Evolutionary conservation across 805 yeast genomes (phyloP), one percentile per base, ranked within the genome.

Genomic region (Metschnikowia arizonensis): DNA sequence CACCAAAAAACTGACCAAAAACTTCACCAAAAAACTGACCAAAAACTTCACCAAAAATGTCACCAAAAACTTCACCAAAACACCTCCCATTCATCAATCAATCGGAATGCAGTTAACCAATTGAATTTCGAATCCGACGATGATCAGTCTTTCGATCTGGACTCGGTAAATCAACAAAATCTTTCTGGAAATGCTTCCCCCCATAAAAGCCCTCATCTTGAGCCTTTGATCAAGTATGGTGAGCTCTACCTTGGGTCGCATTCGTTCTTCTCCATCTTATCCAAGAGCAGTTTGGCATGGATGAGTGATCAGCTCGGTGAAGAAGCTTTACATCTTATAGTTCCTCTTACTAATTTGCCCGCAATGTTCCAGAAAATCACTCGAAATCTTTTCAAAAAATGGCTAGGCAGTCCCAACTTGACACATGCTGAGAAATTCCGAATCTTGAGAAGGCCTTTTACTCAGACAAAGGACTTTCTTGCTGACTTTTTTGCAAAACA

Each of bases 181-280:
- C n/a, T 15, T 3, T 15, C 34, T 8, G 3, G 26, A 2, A 35
- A 19, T 2, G 7, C 21, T 8, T 2, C 7, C 12, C 12, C 19
- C 7, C 17, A 21, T 8, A 31, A 39, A 18, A 30, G 28, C 11
- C 26, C 33, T 3, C 11, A 23, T 12, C 35, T 30, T 14, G 34
- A 30, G 34, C 42, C 42, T 9, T 30, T 30, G 28, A 39, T 39
- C 26, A 44, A 44, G 38, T 38, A 23, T 6, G 45, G 33, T 10
- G 50, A 46, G 38, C 60, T 61, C 24, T 69, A 57, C 44, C 58
- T 62, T 31, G 74, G 72, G 6, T 53, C 64, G 23, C 74, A 69
- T 46, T 67, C 73, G 12, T 59, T 66, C 31, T 44, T 66, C 43
- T 58, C 65, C 28, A 62, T 69, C 4, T 62, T 68, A 38, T 66